Evolutionary conservation across 1,284 basidiomycete genomes (phyloP).

Genomic region (Melanopsichium pennsylvanicum): DNA sequence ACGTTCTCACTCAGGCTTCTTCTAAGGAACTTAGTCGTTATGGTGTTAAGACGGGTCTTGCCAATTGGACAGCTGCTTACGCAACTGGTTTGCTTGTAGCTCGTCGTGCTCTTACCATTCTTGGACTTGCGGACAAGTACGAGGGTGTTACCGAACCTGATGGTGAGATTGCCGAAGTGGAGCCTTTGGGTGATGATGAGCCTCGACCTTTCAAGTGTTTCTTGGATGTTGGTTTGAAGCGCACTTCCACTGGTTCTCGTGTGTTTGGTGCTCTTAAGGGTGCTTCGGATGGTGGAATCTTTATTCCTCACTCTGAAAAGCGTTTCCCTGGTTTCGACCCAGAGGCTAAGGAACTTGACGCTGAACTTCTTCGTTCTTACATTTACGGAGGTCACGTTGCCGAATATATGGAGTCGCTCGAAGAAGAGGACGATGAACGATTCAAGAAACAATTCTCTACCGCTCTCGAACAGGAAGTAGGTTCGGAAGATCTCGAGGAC

Average conservation of each 20-base stretch:
- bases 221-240: slow-evolving; percentile 97
- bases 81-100: slow-evolving; percentile 96
- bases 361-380: slow-evolving; percentile 95
- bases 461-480: slow-evolving; percentile 93
- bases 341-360: slow-evolving; percentile 91
- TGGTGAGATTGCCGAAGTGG: slow-evolving; percentile 82
- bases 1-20: slow-evolving; percentile 75
- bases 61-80: slow-evolving; percentile 98
- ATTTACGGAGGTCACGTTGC: slow-evolving; percentile 98
- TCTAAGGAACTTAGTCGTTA: slow-evolving; percentile 93
- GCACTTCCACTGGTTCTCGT: slow-evolving; percentile 96
- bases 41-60: slow-evolving; percentile 97
- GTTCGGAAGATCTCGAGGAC: slow-evolving; percentile 97
- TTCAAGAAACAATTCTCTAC: slow-evolving; percentile 98
- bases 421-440: slow-evolving; percentile 99
- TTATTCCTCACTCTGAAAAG: slow-evolving; percentile 96
- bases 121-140: slow-evolving; percentile 98
- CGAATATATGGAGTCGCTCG: slow-evolving; percentile 99
- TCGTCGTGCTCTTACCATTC: slow-evolving; percentile 91
- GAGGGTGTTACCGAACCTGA: slow-evolving; percentile 93
- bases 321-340: slow-evolving; percentile 98
- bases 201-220: slow-evolving; percentile 98
- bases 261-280: slow-evolving; percentile 99
- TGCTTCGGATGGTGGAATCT: slow-evolving; percentile 96
- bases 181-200: slow-evolving; percentile 88